phyloP scores from a whole-genome alignment of 176 grass and related monocot genomes.

The Elymus sibiricus region DNA sequence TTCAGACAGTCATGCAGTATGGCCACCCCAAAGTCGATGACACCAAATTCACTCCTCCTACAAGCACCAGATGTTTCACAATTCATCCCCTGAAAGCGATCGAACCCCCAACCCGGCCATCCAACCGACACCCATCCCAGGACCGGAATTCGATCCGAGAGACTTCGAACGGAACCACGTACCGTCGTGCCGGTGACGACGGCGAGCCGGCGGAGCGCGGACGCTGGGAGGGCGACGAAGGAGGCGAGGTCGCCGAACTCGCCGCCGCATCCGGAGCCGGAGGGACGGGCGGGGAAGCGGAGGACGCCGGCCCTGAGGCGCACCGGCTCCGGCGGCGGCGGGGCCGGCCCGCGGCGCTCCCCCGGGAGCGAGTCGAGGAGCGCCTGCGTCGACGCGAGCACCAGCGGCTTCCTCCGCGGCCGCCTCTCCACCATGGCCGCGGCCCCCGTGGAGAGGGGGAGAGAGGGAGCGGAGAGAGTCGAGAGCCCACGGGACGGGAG shows the following conservation, averaged over 20 bases:
- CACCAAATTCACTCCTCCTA: neutral
- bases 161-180: neutral
- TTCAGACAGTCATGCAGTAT: neutral
- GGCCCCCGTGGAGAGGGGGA: neutral
- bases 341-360: conserved; percentile 7
- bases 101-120: neutral
- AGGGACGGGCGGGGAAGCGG: conserved; percentile 32
- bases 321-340: conserved; percentile 27
- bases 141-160: neutral
- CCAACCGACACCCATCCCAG: neutral
- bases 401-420: conserved; percentile 62
- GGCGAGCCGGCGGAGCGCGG: conserved; percentile 60
- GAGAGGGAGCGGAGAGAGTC: neutral
- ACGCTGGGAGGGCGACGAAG: conserved; percentile 46
- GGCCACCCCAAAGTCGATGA: neutral
- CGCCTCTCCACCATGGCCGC: conserved; percentile 58
- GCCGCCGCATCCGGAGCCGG: neutral
- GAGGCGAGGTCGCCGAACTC: conserved; percentile 58
- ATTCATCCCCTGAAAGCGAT: neutral
- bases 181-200: conserved; percentile 72
- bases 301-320: conserved; percentile 65
- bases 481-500: neutral
- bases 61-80: neutral
- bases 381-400: conserved; percentile 71
- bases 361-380: conserved; percentile 69